A percentile compares a stretch with the other conserved stretches of the same genome.
These are phyloP conservation scores for Sugiyamaella pinicola DNA, from an alignment of 1,139 yeast genomes.

Conservation along the genomic window DNA sequence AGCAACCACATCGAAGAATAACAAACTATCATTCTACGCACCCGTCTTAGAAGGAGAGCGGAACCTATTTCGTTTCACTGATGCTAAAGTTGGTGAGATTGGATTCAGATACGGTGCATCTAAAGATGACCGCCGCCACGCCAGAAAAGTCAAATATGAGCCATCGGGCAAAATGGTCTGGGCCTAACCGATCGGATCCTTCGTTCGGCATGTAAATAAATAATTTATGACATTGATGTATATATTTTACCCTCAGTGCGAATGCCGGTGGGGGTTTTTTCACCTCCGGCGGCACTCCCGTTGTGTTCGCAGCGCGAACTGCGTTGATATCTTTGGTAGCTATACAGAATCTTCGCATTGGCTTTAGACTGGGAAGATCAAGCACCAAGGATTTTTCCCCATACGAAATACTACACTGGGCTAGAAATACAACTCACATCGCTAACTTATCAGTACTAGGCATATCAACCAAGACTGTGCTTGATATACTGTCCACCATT, in stretches of 20 bases:
- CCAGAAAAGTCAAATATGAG: constrained; percentile 76
- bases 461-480: too few species aligned
- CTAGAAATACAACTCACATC: too few species aligned
- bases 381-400: too few species aligned
- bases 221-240: constrained; percentile 11
- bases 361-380: too few species aligned
- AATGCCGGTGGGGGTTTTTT: neutral
- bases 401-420: too few species aligned
- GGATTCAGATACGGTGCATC: constrained; percentile 93
- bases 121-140: constrained; percentile 83
- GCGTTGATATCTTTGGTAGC: too few species aligned
- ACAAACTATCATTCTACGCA: constrained; percentile 41
- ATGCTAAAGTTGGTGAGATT: constrained; percentile 76
- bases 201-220: constrained; percentile 12
- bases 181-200: constrained; percentile 24
- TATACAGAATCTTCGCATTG: too few species aligned
- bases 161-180: constrained; percentile 54
- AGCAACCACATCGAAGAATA: constrained; percentile 28
- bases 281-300: neutral
- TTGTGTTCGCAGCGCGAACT: too few species aligned
- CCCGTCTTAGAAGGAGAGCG: constrained; percentile 47
- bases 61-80: constrained; percentile 68
- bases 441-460: too few species aligned
- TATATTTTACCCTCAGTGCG: neutral
- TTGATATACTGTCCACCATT: too few species aligned